These are phyloP conservation scores for Tulasnella sp. DNA, from an alignment of 768 basidiomycete genomes.

Conservation along the genomic window DNA sequence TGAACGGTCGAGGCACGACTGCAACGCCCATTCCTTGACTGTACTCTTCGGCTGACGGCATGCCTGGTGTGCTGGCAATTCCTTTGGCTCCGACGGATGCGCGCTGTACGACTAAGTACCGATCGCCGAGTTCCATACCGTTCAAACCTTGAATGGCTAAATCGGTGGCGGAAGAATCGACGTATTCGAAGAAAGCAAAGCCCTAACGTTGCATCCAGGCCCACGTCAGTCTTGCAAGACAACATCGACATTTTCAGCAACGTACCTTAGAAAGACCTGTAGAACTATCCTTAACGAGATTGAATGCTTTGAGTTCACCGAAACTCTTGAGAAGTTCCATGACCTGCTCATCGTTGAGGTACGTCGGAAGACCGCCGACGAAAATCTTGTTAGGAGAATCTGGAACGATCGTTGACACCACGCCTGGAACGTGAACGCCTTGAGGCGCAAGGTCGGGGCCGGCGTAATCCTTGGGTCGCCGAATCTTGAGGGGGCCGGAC, in stretches of 20 bases:
- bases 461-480: slow-evolving; percentile 94
- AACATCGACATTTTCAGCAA: not conserved
- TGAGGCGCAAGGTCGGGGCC: slow-evolving; percentile 56
- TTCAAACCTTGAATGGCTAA: slow-evolving; percentile 93
- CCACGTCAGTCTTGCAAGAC: not conserved
- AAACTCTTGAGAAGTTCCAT: slow-evolving; percentile 96
- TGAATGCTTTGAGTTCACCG: slow-evolving; percentile 96
- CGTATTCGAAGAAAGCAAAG: slow-evolving; percentile 99
- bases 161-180: slow-evolving; percentile 80
- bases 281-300: slow-evolving; percentile 89
- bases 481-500: slow-evolving; percentile 92
- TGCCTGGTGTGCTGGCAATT: slow-evolving; percentile 42
- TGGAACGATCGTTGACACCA: slow-evolving; percentile 93
- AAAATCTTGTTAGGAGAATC: slow-evolving; percentile 98
- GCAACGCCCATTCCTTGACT: slow-evolving; percentile 50
- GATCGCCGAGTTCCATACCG: slow-evolving; percentile 96
- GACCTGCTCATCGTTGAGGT: slow-evolving; percentile 96
- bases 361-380: slow-evolving; percentile 89
- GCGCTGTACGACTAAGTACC: slow-evolving; percentile 90
- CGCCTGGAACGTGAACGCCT: slow-evolving; percentile 76
- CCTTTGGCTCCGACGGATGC: slow-evolving; percentile 90
- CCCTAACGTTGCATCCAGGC: slow-evolving; percentile 47
- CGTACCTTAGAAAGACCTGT: slow-evolving; percentile 80
- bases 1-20: slow-evolving; percentile 65
- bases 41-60: slow-evolving; percentile 52